Evolutionary conservation across 148 eudicot species (phyloP), one percentile per base, ranked within the genome.

Genomic region (Fallopia convolvulus): DNA sequence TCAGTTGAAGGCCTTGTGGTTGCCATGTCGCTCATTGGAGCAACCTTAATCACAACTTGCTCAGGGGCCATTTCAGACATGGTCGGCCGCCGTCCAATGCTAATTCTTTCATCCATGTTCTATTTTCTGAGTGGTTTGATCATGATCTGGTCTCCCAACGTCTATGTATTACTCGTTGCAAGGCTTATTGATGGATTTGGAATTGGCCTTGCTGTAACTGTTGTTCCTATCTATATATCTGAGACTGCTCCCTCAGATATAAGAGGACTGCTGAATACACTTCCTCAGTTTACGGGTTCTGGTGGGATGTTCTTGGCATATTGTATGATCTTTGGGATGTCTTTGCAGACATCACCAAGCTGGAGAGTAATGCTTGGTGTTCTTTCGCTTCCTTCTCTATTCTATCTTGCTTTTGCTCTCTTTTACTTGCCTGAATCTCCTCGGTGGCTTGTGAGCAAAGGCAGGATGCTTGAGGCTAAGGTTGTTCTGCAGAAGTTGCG

Each of bases 21-120:
- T 44, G 98, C 98, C 78, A 94, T 90, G 97, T 94, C 98, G 18
- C 93, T 94, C 11, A 94, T 94, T 53, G 98, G 98, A 74, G 98
- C 98, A 70, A 94, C 97, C 8, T 55, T 83, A 23, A 86, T 94
- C 71, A 94, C 98, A 70, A 90, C 92, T 68, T 94, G 90, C 86
- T 92, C 97, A 0, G 98, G 98, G 47, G 83, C 97, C 44, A 75
- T 92, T 61, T 87, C 98, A 3, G 98, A 94, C 77, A 78, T 74
- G 70, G 21, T 92, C 55, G 98, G 98, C 8, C 89, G 98, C 33
- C 98, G 97, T 49, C 98, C 97, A 44, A 86, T 94, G 93, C 97
- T 94, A 17, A 88, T 94, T 55, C 50, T 83, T 40, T 94, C 98
- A 8, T 91, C 97, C 8, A 18, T 88, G 55, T 83, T 92, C 32